Evolutionary conservation across 2,329 filamentous ascomycete genomes (phyloP), one percentile per base, ranked within the genome.

Genomic region (Dactylellina cionopaga): DNA sequence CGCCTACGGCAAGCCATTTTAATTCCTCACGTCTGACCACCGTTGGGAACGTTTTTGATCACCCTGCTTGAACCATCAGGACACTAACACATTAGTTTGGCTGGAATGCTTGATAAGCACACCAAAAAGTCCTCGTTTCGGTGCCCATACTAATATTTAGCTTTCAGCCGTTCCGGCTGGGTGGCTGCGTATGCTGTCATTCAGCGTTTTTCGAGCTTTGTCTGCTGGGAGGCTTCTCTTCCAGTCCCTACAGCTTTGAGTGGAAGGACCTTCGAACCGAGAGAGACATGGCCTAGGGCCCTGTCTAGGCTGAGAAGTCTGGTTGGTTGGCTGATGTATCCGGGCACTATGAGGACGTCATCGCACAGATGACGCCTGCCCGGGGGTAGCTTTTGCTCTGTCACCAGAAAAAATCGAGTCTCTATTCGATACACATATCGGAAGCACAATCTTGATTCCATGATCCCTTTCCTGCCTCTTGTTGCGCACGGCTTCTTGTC

Each of bases 121-220:
- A 10, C 41, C 9, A 27, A 7, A 2, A 33, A 39, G n/a, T 6
- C 1, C 47, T 37, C 27, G 29, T 52, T 37, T 54, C 9, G 29
- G 4, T 54, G n/a, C 19, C 25, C 49, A n/a, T n/a, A n/a, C n/a
- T n/a, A n/a, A n/a, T n/a, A n/a, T n/a, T n/a, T n/a, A n/a, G n/a
- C n/a, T n/a, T n/a, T n/a, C n/a, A n/a, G n/a, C n/a, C n/a, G n/a
- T n/a, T n/a, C n/a, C n/a, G 49, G 19, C 33, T 5, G 10, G 56
- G 51, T 66, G 62, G 62, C 62, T 66, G 51, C 35, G 11, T 25
- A 63, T 70, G 56, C 27, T 44, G 56, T 70, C 56, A 62, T 69
- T 54, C n/a, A 22, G 29, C 24, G n/a, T n/a, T n/a, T n/a, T 47
- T 60, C 13, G n/a, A 10, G 9, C 13, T 37, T 51, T 41, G 39